These are phyloP conservation scores for Sporothrix phasma DNA, from an alignment of 2,329 filamentous ascomycete species.

Conservation along the genomic window DNA sequence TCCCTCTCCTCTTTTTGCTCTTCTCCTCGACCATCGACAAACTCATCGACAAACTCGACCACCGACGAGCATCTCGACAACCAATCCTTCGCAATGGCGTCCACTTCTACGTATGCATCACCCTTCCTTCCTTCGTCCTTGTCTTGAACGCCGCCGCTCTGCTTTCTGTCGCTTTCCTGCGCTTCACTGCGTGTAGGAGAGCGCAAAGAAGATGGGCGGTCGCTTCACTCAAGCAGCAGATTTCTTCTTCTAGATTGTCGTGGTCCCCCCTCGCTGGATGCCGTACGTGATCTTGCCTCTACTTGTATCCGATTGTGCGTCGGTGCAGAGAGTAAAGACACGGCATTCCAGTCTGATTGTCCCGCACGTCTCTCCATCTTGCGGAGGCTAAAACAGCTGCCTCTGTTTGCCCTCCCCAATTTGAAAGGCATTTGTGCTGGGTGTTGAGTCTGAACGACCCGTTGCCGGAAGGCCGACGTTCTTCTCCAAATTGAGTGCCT, in stretches of 20 bases:
- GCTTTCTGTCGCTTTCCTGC: background rate
- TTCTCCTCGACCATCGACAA: conserved; percentile 9
- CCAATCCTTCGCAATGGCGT: conserved; percentile 14
- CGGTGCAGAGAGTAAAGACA: background rate
- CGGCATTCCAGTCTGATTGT: conserved; percentile 69
- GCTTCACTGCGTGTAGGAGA: background rate
- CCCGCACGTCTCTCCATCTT: conserved; percentile 51
- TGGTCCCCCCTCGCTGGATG: conserved; percentile 66
- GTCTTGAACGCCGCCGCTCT: background rate
- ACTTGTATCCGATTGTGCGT: background rate
- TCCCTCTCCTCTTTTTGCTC: background rate
- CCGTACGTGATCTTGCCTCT: background rate
- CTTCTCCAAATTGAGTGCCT: conserved; percentile 70
- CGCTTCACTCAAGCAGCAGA: conserved; percentile 8
- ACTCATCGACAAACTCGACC: background rate
- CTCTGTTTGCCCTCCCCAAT: conserved; percentile 34
- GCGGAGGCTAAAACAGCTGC: conserved; percentile 33
- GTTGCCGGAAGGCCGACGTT: conserved; percentile 35
- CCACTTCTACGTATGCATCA: conserved; percentile 18
- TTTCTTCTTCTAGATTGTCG: conserved; percentile 59
- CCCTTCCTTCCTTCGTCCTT: background rate
- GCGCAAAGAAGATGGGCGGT: background rate
- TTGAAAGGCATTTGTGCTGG: conserved; percentile 53
- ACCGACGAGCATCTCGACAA: conserved; percentile 9
- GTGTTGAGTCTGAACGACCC: conserved; percentile 67